These are phyloP conservation scores for Erysimum cheiri DNA, from an alignment of 441 rosid species.

Conservation along the genomic window DNA sequence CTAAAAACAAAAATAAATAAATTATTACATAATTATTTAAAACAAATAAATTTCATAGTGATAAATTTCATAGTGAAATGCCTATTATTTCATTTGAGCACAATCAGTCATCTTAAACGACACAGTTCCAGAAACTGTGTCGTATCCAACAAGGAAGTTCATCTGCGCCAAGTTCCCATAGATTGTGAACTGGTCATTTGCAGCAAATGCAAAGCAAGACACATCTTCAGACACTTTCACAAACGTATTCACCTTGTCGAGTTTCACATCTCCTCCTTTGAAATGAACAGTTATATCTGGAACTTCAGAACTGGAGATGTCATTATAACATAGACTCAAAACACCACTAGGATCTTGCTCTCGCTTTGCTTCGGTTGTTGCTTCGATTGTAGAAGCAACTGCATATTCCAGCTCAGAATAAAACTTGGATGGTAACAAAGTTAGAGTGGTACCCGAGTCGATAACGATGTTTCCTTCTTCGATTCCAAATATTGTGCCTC, in stretches of 20 bases:
- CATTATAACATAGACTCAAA: conserved; percentile 45
- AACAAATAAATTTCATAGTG: too few species aligned
- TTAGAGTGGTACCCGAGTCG: conserved; percentile 57
- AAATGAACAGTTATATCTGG: conserved; percentile 52
- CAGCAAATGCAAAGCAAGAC: conserved; percentile 38
- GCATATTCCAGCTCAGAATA: conserved; percentile 37
- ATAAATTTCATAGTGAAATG: too few species aligned
- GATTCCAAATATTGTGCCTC: background rate
- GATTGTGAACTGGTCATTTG: conserved; percentile 3
- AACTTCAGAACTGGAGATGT: background rate
- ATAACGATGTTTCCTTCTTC: conserved; percentile 49
- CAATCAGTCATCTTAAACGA: conserved; percentile 34
- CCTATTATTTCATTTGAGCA: background rate
- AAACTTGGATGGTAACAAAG: conserved; percentile 35
- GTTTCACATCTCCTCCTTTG: conserved; percentile 46
- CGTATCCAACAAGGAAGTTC: conserved; percentile 33
- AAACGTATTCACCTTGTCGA: conserved; percentile 41
- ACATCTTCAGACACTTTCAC: conserved; percentile 13
- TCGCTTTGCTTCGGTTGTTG: conserved; percentile 14
- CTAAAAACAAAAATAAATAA: too few species aligned
- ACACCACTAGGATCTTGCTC: background rate
- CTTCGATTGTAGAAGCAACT: conserved; percentile 31
- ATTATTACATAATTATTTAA: too few species aligned
- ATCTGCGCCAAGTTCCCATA: conserved; percentile 30
- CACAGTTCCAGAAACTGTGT: conserved; percentile 4